Base-by-base conservation (phyloP, 192 early-diverging fungal species). In the Gryganskiella cystojenkinii region DNA sequence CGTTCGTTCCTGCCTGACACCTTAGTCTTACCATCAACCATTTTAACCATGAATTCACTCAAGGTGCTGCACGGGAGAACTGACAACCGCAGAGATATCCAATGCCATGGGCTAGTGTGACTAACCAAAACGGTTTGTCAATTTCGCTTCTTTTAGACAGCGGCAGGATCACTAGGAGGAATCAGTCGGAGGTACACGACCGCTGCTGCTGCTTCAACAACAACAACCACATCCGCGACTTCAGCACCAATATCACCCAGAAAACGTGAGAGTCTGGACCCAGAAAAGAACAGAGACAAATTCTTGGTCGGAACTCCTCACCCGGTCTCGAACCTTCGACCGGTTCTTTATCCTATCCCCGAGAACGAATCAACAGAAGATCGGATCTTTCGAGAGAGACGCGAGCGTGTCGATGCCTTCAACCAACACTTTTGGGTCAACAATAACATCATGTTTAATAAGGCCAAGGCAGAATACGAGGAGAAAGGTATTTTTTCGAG, bases 401-500 rank as follows among this genome's bases (percentile, higher is more conserved):
- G 82, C 28, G 74, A 85, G 61, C 64, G 76, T 25, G 84, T 84
- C 20, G 87, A 86, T 62, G 68, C 71, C 5, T 88, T 84, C 47
- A 86, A 88, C 43, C 82, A 86, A 47, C 63, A 82, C 42, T 88
- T 88, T 67, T 88, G 87, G 87, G 70, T 76, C n/a, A 70, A 50
- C 52, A 88, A 88, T 42, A 88, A 88, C 40, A 52, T 45, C 40
- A 67, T 85, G 70, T 88, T 88, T 65, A 65, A 58, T 33, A 68
- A 80, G 35, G 85, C 83, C 40, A 86, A 88, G 54, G 68, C 66
- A 54, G 85, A 81, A 24, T 88, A 79, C 53, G 85, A 88, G 52
- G 74, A 69, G 28, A 67, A 86, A 45, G 57, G 86, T 86, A 84
- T 51, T 71, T 61, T 8, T 3, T 4, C 1, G 50, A 4, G 4